Conservation (phyloP, 2,329 filamentous ascomycete genomes). For the Clarireedia monteithiana region DNA sequence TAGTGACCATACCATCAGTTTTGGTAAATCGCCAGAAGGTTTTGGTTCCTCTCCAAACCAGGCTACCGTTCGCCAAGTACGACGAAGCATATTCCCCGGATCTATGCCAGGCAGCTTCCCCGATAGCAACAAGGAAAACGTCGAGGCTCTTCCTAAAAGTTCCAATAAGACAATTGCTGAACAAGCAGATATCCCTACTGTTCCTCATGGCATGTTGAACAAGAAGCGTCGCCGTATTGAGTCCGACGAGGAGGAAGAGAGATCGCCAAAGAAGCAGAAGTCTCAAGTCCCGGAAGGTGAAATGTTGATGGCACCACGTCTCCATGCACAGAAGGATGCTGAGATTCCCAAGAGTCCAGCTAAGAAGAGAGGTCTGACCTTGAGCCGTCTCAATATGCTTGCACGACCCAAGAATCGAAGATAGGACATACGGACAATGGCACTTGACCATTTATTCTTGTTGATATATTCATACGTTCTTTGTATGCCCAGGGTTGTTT, state of each 20-base stretch:
- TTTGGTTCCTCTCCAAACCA: slow-evolving; percentile 54
- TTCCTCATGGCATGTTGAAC: slow-evolving; percentile 55
- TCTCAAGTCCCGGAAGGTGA: slow-evolving; percentile 19
- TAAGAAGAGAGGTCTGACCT: slow-evolving; percentile 43
- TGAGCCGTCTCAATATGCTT: slow-evolving; percentile 55
- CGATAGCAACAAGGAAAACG: slow-evolving; percentile 47
- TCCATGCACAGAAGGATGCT: slow-evolving; percentile 22
- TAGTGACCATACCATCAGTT: slow-evolving; percentile 56
- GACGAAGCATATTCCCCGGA: slow-evolving; percentile 39
- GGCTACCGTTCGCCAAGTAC: slow-evolving; percentile 52
- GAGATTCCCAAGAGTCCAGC: slow-evolving; percentile 34
- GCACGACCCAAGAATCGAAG: slow-evolving; percentile 51
- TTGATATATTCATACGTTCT: slow-evolving; percentile 4
- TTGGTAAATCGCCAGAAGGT: slow-evolving; percentile 39
- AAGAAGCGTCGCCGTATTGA: slow-evolving; percentile 57
- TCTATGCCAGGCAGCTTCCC: slow-evolving; percentile 52
- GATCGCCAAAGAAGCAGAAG: slow-evolving; percentile 53
- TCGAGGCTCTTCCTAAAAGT: slow-evolving; percentile 27
- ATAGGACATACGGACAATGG: slow-evolving; percentile 23
- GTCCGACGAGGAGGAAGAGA: slow-evolving; percentile 47
- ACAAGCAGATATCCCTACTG: slow-evolving; percentile 26
- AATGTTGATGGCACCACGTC: slow-evolving; percentile 26
- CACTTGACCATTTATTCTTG: slow-evolving; percentile 8
- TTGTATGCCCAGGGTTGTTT: slow-evolving; percentile 4
- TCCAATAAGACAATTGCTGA: slow-evolving; percentile 1